Percentiles rank a stretch among this genome's conserved stretches.
Evolutionary conservation across 2,329 filamentous ascomycete genomes (phyloP).

Genomic region (Beauveria varroae): DNA sequence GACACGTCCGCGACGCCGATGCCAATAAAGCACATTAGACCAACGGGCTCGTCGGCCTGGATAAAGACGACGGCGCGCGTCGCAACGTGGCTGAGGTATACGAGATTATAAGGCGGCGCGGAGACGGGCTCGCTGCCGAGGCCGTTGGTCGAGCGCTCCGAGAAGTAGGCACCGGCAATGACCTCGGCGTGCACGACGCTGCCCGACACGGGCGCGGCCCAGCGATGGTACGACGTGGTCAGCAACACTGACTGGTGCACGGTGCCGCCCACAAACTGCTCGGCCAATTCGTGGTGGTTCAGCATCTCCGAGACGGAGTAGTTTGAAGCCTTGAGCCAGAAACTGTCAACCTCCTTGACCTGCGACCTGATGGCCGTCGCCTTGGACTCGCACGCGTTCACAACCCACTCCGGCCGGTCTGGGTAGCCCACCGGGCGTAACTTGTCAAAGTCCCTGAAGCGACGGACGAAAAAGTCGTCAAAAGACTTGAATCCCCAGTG

Average conservation of each 20-base stretch:
- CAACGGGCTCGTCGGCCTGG: constrained; percentile 57
- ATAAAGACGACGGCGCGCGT: constrained; percentile 61
- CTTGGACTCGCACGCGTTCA: constrained; percentile 56
- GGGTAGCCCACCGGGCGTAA: constrained; percentile 46
- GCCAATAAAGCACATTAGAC: constrained; percentile 58
- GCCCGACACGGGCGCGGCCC: constrained; percentile 57
- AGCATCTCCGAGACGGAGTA: constrained; percentile 57
- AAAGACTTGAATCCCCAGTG: constrained; percentile 49
- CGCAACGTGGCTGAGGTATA: constrained; percentile 55
- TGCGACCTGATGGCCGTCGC: constrained; percentile 40
- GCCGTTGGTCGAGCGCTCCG: constrained; percentile 30
- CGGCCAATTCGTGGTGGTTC: constrained; percentile 36
- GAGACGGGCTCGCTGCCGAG: constrained; percentile 10
- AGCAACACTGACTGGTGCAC: constrained; percentile 62
- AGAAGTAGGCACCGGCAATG: constrained; percentile 56
- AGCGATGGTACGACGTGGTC: constrained; percentile 58
- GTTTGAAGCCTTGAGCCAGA: constrained; percentile 60
- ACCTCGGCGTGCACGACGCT: constrained; percentile 45
- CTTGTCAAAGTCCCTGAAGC: constrained; percentile 32
- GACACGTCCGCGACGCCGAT: constrained; percentile 67
- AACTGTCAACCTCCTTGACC: constrained; percentile 46
- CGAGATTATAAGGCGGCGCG: constrained; percentile 37
- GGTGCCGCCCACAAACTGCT: constrained; percentile 50
- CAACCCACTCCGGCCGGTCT: constrained; percentile 27
- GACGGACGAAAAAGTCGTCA: constrained; percentile 57